Base-by-base conservation (phyloP, 2,329 filamentous ascomycete genomes). In the Acephala macrosclerotiorum region DNA sequence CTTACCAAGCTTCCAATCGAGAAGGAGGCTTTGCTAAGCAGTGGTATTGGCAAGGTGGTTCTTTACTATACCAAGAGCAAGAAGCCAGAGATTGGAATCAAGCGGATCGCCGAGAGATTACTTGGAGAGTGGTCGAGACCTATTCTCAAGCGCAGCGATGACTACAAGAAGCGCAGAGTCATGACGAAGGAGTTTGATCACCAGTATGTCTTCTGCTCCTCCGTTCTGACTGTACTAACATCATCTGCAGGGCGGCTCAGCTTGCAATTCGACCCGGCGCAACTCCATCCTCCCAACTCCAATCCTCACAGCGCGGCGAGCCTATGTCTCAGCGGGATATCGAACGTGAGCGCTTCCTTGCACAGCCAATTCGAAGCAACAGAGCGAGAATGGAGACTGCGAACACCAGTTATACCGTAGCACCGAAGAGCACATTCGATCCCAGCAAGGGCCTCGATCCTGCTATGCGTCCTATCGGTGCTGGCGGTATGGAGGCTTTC, bases 11-110 rank as follows among this genome's bases (percentile, higher is more conserved):
- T 98, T 5, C 94, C 93, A 6, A 93, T 98, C 71, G 92, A 94
- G 76, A 97, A 97, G 77, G 96, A 98, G 73, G 87, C 91, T 1
- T 85, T 99, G 16, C 85, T 96, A 25, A 94, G 94, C 70, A 97
- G 93, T 73, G 94, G 95, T 22, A 96, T 99, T 70, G 96, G 96
- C 76, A 97, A 97, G 78, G 93, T 99, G 57, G 91, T 97, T 60
- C 87, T 97, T 68, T 99, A 97, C 82, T 99, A 99, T 81, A 97
- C 94, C 59, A 94, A 94, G 80, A 97, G 92, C 83, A 96, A 94
- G 82, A 91, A 93, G 71, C 91, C 94, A 0, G 93, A 98, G 79
- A 83, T 90, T 4, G 86, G 85, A 67, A 97, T 99, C 83, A 97
- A 97, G 83, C 90, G 95, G 71, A 93, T 94, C 81, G 96, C 96